These are phyloP conservation scores for Curvularia verruculosa DNA, from an alignment of 2,329 filamentous ascomycete genomes.

Conservation along the genomic window DNA sequence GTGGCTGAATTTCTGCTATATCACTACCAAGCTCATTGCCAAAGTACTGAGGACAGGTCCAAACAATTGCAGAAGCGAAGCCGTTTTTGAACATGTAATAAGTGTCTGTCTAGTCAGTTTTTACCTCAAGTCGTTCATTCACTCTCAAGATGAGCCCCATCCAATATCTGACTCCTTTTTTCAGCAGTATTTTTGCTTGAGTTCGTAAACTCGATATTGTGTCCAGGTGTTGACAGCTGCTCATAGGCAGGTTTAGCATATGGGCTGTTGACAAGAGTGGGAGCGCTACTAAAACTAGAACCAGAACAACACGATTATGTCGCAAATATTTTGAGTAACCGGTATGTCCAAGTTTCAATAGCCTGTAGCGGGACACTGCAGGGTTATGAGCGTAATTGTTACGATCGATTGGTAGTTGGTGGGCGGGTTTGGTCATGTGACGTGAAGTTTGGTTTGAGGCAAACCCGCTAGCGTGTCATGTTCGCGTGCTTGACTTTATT, in stretches of 20 bases:
- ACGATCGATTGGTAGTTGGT: not conserved
- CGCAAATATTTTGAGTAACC: not conserved
- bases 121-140: not conserved
- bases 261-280: not conserved
- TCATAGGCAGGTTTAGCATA: too few species aligned
- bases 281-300: not conserved
- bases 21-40: too few species aligned
- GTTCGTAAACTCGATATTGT: too few species aligned
- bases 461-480: slow-evolving; percentile 2
- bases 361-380: not conserved
- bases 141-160: not conserved
- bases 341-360: not conserved
- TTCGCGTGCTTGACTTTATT: not conserved
- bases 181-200: too few species aligned
- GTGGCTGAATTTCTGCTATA: too few species aligned
- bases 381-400: not conserved
- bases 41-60: too few species aligned
- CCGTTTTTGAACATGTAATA: not conserved
- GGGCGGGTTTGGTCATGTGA: not conserved
- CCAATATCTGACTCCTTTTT: not conserved
- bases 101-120: too few species aligned
- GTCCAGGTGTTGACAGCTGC: too few species aligned
- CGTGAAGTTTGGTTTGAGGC: not conserved
- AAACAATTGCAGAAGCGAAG: not conserved
- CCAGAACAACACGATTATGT: not conserved